Evolutionary conservation across 179 eudicot genomes (phyloP).

Genomic region (Pouteria campechiana): DNA sequence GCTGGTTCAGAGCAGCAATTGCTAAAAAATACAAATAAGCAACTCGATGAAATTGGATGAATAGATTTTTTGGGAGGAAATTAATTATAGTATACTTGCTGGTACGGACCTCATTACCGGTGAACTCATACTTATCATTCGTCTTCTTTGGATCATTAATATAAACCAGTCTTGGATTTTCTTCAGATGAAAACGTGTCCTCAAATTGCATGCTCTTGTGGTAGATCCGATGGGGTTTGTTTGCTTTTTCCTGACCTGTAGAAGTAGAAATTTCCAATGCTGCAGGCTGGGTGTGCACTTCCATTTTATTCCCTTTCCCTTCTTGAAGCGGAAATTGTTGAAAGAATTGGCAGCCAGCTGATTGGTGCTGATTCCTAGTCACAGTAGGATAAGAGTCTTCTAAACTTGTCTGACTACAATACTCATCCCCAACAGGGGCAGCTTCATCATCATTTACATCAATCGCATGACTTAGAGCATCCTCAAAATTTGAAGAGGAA

Average conservation of each 20-base stretch:
- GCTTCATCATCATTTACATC: conserved; percentile 17
- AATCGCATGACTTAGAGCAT: conserved; percentile 7
- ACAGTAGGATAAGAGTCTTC: conserved; percentile 13
- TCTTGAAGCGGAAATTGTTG: conserved; percentile 22
- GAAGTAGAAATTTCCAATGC: conserved; percentile 37
- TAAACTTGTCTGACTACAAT: conserved; percentile 13
- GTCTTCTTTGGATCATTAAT: conserved; percentile 69
- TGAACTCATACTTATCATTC: conserved; percentile 59
- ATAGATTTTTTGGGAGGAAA: conserved; percentile 87
- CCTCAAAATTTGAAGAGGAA: conserved; percentile 27
- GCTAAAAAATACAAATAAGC: conserved; percentile 89
- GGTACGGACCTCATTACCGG: conserved; percentile 77
- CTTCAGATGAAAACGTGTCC: conserved; percentile 40
- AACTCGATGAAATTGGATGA: conserved; percentile 88
- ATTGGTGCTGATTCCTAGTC: conserved; percentile 17
- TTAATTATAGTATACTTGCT: conserved; percentile 79
- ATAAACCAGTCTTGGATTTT: conserved; percentile 60
- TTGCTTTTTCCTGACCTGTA: conserved; percentile 32
- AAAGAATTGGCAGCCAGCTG: conserved; percentile 24
- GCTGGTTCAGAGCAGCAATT: conserved; percentile 91
- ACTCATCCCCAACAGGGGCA: conserved; percentile 11
- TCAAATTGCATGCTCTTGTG: conserved; percentile 70
- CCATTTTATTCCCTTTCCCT: conserved; percentile 35
- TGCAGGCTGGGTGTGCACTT: conserved; percentile 23
- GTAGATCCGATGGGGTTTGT: conserved; percentile 34